Percentiles rank a stretch among this genome's conserved stretches.
These are phyloP conservation scores for Oryza meridionalis DNA, from an alignment of 176 grass and related monocot genomes.

Conservation along the genomic window DNA sequence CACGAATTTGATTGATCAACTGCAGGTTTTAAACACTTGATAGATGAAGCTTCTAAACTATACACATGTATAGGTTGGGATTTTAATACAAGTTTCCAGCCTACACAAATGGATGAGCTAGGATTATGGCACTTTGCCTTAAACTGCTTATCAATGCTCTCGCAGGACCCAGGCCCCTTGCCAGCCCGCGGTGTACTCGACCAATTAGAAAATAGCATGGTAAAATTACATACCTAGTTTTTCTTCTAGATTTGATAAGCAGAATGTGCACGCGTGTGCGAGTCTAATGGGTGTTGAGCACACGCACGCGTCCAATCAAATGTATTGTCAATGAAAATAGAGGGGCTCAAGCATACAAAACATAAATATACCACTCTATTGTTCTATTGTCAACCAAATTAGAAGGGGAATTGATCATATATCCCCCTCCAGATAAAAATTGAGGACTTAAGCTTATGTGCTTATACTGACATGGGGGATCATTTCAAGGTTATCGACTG, in stretches of 20 bases:
- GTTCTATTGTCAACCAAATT: not conserved
- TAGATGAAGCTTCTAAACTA: conserved; percentile 19
- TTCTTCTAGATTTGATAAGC: not conserved
- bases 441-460: not conserved
- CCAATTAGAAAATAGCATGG: no score
- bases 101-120: not conserved
- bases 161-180: not conserved
- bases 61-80: not conserved
- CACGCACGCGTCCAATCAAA: not conserved
- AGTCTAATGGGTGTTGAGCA: not conserved
- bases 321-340: not conserved
- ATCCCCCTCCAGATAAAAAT: not conserved
- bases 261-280: not conserved
- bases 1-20: conserved; percentile 17
- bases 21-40: not conserved
- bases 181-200: no score
- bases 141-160: not conserved
- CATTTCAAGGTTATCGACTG: not conserved
- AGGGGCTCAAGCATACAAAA: not conserved
- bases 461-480: not conserved
- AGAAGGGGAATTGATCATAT: not conserved
- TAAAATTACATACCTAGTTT: no score
- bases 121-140: not conserved
- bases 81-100: not conserved
- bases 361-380: not conserved